Percentiles rank a stretch among this genome's conserved stretches.
Conservation (phyloP, 1,284 basidiomycete genomes). For the Vanrija sp. region DNA sequence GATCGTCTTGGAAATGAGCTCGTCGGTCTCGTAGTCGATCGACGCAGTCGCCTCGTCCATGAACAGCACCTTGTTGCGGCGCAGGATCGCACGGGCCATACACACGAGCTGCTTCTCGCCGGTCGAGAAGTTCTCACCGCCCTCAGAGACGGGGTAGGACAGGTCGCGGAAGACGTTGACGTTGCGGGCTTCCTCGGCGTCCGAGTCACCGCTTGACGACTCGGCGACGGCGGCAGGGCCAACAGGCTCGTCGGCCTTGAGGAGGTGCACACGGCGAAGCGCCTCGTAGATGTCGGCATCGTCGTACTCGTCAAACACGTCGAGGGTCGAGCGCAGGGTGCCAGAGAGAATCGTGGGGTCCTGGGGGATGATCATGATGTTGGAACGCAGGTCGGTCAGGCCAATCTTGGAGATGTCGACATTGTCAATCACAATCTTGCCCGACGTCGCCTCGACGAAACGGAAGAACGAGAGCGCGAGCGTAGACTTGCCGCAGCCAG, state of each 20-base stretch:
- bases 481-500: constrained; percentile 72
- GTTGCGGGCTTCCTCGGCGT: constrained; percentile 58
- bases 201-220: background rate
- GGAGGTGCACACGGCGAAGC: constrained; percentile 78
- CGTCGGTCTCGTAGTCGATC: constrained; percentile 56
- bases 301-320: constrained; percentile 83
- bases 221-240: constrained; percentile 33
- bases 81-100: constrained; percentile 77
- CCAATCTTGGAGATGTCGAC: constrained; percentile 77
- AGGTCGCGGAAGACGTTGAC: constrained; percentile 81
- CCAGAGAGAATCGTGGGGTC: constrained; percentile 87
- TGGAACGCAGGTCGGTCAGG: constrained; percentile 72
- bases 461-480: constrained; percentile 92
- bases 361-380: constrained; percentile 91
- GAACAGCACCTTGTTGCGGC: constrained; percentile 67
- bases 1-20: constrained; percentile 52
- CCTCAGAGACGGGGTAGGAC: constrained; percentile 64
- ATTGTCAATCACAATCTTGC: constrained; percentile 80
- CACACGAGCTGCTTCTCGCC: constrained; percentile 81
- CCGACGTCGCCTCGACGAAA: constrained; percentile 82
- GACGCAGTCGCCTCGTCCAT: constrained; percentile 77
- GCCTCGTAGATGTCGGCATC: constrained; percentile 84
- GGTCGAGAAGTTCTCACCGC: constrained; percentile 87
- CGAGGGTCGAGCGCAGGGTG: constrained; percentile 78
- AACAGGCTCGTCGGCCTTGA: constrained; percentile 52